Evolutionary conservation across 192 early-diverging fungal genomes (phyloP), one percentile per base, ranked within the genome.

Genomic region (Glomus cerebriforme): DNA sequence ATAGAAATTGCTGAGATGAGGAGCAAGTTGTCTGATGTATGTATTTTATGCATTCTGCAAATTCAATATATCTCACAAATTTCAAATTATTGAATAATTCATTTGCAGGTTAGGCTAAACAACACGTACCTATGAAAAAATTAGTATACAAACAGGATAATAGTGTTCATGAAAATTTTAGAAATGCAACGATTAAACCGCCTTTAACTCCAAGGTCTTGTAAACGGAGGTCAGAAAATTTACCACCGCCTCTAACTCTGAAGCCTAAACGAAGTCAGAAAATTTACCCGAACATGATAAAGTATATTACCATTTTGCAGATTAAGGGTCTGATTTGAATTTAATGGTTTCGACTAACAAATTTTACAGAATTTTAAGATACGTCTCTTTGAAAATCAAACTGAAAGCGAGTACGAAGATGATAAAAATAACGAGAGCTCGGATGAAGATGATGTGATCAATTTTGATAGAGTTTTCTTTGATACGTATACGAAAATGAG

Each of bases 331-430:
- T 76, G 59, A 59, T 76, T n/a, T 76, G 29, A 68, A 35, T 27
- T 31, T 31, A 31, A 24, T 26, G 35, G 24, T 63, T 76, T 49
- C 19, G 17, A 22, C 13, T 74, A 70, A 58, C 22, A n/a, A 58
- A 67, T 73, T 43, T 26, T 35, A 47, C 19, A 76, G 75, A 76
- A 76, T 76, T 59, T 76, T 37, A 76, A 59, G 75, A 76, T 59
- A 13, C 75, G 45, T 62, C 63, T 76, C 59, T n/a, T 58, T 35
- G 75, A 32, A 60, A 27, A 39, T 64, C 75, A 76, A 76, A 24
- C 75, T 59, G 75, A 76, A 60, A 47, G 75, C 59, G 75, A 76
- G 45, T 31, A 27, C 59, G 75, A 76, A 49, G 75, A 65, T 35
- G 58, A 76, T 76, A 54, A 65, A 68, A 35, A 29, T 34, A 6